Percentiles rank a stretch among this genome's conserved stretches.
Evolutionary conservation across 345 rosid genomes (phyloP).

Genomic region (Eucalyptus sideroxylon): DNA sequence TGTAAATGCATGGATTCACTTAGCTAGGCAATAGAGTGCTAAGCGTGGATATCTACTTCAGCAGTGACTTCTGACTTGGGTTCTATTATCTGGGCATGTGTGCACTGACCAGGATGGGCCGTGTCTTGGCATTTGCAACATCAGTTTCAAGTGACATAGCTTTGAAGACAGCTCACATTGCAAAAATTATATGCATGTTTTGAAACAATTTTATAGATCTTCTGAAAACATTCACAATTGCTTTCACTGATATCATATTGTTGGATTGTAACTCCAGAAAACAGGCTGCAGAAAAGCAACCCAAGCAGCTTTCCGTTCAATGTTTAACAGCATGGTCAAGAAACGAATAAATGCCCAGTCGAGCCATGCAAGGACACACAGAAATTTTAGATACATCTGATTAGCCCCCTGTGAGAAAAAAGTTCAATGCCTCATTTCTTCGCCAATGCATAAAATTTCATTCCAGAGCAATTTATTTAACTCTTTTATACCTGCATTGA

Average conservation of each 20-base stretch:
- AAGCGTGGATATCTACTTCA: background rate
- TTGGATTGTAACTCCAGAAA: background rate
- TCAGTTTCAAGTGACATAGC: background rate
- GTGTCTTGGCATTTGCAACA: background rate
- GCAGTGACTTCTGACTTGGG: background rate
- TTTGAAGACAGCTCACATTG: background rate
- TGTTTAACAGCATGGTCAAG: background rate
- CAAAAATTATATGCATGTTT: background rate
- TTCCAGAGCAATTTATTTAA: background rate
- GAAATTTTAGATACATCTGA: background rate
- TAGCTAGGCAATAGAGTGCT: background rate
- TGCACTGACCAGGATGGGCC: background rate
- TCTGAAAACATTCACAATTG: background rate
- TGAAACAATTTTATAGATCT: background rate
- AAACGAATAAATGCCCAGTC: background rate
- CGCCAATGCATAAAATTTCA: background rate
- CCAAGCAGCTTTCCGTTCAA: background rate
- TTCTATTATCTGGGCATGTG: background rate
- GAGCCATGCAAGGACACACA: background rate
- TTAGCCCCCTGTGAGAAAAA: background rate
- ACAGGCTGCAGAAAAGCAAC: background rate
- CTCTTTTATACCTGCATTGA: slow-evolving; percentile 60
- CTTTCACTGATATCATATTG: background rate
- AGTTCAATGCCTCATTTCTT: background rate
- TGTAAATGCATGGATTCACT: background rate